These are phyloP conservation scores for Albifimbria verrucaria DNA, from an alignment of 2,329 filamentous ascomycete genomes.

Conservation along the genomic window DNA sequence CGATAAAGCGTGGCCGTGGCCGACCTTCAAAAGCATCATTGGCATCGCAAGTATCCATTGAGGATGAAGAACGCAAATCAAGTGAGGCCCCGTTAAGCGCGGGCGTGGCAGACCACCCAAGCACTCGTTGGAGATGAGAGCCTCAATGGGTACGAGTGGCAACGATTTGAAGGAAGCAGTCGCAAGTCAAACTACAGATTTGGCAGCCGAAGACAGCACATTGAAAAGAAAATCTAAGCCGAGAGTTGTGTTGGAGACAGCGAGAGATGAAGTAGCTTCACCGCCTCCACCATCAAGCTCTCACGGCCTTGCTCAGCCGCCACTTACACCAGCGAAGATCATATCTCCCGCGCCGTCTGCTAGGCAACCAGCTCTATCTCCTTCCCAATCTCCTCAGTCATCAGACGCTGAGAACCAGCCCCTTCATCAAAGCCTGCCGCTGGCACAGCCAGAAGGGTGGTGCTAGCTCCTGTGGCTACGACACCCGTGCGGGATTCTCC, in stretches of 20 bases:
- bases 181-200: too few species aligned
- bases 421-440: constrained; percentile 62
- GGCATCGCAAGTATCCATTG: constrained; percentile 18
- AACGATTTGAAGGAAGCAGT: too few species aligned
- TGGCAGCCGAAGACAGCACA: too few species aligned
- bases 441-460: constrained; percentile 43
- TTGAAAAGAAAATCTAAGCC: neutral
- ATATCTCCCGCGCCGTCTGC: constrained; percentile 45
- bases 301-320: constrained; percentile 22
- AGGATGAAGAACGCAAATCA: constrained; percentile 15
- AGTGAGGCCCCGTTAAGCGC: constrained; percentile 20
- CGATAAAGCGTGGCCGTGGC: constrained; percentile 25
- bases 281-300: constrained; percentile 13
- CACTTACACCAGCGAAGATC: constrained; percentile 40
- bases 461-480: constrained; percentile 41
- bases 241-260: neutral
- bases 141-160: constrained; percentile 11
- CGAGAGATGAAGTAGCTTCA: constrained; percentile 9
- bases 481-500: constrained; percentile 55
- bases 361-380: constrained; percentile 53
- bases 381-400: constrained; percentile 68
- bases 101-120: constrained; percentile 28
- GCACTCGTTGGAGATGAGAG: constrained; percentile 23
- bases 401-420: constrained; percentile 80
- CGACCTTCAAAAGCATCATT: constrained; percentile 29